Base-by-base conservation (phyloP, 176 grass and related monocot species). In the Typha latifolia region DNA sequence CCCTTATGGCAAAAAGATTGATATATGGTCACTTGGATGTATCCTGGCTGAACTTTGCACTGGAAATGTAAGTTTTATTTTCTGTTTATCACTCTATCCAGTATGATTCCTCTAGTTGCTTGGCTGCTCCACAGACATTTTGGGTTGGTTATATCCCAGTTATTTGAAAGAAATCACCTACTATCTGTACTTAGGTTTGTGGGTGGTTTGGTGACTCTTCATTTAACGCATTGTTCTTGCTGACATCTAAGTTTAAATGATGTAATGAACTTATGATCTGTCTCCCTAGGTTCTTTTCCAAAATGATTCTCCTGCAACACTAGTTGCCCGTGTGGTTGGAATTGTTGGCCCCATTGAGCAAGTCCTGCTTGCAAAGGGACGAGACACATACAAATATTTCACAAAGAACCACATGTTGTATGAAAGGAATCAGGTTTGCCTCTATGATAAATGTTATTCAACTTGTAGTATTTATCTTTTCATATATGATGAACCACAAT, bases 351-450 rank as follows among this genome's bases (percentile, higher is more conserved):
- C 86, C 50, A 94, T 99, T 64, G 95, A 99, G 48, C 95, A 99
- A 93, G 86, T 73, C n/a, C 93, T 99, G 95, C 95, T 99, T 64
- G 86, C 89, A 10, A 85, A 94, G 74, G 95, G 95, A 32, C 84
- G 79, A 11, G 95, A 99, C 51, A 99, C 89, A 50, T 99, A 87
- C 84, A 99, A 99, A 81, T 90, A 94, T 80, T 99, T 93, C 68
- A 99, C 95, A 47, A 99, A 99, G 74, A 99, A 93, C 56, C 89
- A 99, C 68, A 93, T 93, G 89, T 75, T 99, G 55, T 99, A 99
- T 15, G 95, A 99, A 79, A 89, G 81, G 78, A 99, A 93, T 84
- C 95, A 99, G 95, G 95, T 99, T 78, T 83, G 79, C 63, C 73
- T 78, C 79, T 6, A 32, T 6, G 2, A 8, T 19, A 59, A 59